Evolutionary conservation across 1,284 basidiomycete species (phyloP).

Genomic region (Sanghuangporus sanghuang): DNA sequence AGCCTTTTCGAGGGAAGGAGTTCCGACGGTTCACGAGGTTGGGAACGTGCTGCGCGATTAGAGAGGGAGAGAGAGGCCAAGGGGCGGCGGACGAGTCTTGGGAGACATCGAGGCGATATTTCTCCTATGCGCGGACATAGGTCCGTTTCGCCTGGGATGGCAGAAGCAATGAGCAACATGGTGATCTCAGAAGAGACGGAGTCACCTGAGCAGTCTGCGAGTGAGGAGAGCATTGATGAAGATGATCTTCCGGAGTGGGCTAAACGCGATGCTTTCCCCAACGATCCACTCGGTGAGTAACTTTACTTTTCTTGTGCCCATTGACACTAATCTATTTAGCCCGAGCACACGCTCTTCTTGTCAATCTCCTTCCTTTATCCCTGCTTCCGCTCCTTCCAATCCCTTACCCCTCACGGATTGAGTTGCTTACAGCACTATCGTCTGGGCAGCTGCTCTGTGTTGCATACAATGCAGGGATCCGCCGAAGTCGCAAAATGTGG

Average conservation of each 20-base stretch:
- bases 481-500: constrained; percentile 80
- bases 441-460: constrained; percentile 78
- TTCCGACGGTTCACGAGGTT: constrained; percentile 45
- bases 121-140: constrained; percentile 48
- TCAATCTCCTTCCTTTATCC: constrained; percentile 36
- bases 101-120: constrained; percentile 39
- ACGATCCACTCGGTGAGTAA: constrained; percentile 53
- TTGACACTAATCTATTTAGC: constrained; percentile 32
- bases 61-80: constrained; percentile 31
- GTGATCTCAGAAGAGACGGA: constrained; percentile 46
- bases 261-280: constrained; percentile 44
- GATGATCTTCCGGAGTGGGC: constrained; percentile 75
- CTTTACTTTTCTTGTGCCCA: constrained; percentile 9
- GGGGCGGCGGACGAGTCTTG: constrained; percentile 46
- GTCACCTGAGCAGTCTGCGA: constrained; percentile 32
- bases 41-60: constrained; percentile 32
- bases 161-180: constrained; percentile 9
- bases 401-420: constrained; percentile 28
- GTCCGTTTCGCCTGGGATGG: constrained; percentile 15
- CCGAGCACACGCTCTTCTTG: constrained; percentile 56
- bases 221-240: constrained; percentile 46
- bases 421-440: constrained; percentile 54
- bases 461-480: constrained; percentile 76
- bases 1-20: constrained; percentile 58
- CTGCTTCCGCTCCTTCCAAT: constrained; percentile 41